Evolutionary conservation across 352 stramenopile genomes (phyloP).

Genomic region (Globisporangium sylvaticum): DNA sequence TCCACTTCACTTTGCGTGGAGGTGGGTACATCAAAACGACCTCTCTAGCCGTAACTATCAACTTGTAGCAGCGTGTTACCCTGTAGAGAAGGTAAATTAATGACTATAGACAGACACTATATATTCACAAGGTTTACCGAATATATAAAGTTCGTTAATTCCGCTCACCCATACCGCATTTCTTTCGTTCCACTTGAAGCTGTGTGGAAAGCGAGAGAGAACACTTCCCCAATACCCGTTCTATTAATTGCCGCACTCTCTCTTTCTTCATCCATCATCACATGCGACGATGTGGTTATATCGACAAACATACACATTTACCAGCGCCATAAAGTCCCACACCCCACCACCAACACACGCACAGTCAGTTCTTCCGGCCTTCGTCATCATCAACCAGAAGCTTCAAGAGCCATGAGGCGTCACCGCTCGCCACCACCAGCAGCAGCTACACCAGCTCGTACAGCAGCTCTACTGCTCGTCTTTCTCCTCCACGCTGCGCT

Average conservation of each 20-base stretch:
- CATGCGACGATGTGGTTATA: neutral
- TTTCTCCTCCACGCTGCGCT: neutral
- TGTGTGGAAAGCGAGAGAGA: neutral
- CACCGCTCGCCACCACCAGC: neutral
- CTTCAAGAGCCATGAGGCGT: neutral
- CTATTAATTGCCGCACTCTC: slow-evolving; percentile 1
- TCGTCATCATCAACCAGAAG: neutral
- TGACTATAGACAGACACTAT: too few relatives aligned
- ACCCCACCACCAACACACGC: neutral
- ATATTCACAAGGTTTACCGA: too few relatives aligned
- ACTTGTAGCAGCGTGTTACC: too few relatives aligned
- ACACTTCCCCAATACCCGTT: neutral
- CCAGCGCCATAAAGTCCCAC: neutral
- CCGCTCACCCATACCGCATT: neutral
- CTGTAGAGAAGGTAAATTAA: too few relatives aligned
- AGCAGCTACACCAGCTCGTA: neutral
- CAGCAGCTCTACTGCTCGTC: neutral
- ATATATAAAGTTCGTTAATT: neutral
- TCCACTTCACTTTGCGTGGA: neutral
- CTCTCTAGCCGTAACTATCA: neutral
- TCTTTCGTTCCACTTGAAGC: slow-evolving; percentile 10
- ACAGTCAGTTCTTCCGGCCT: neutral
- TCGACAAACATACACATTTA: neutral
- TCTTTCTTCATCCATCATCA: too few relatives aligned
- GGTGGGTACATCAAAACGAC: neutral